Percentiles rank a stretch among this genome's conserved stretches.
These are phyloP conservation scores for Talaromyces stipitatus DNA, from an alignment of 495 filamentous ascomycete genomes.

Conservation along the genomic window DNA sequence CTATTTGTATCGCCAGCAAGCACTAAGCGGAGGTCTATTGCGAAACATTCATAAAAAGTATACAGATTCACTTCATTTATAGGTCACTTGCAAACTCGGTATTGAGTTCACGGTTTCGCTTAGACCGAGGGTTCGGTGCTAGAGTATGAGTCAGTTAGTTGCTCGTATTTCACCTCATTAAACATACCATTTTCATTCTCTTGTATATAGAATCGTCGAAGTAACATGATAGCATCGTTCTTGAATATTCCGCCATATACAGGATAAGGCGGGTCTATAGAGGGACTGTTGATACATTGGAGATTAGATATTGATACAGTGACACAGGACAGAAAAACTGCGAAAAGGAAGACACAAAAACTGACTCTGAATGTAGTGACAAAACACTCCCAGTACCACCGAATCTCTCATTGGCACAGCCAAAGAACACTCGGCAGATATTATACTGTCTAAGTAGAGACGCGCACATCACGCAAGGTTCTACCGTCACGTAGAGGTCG, in stretches of 20 bases:
- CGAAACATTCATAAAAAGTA: background rate
- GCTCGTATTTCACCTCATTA: background rate
- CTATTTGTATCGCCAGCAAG: background rate
- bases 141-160: constrained; percentile 1
- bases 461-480: constrained; percentile 98
- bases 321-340: background rate
- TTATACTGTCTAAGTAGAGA: constrained; percentile 79
- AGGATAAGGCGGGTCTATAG: constrained; percentile 64
- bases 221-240: constrained; percentile 81
- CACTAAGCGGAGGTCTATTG: background rate
- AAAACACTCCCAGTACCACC: constrained; percentile 92
- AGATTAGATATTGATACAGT: background rate
- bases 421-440: constrained; percentile 81
- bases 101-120: constrained; percentile 44
- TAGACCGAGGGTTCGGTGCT: constrained; percentile 57
- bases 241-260: constrained; percentile 76
- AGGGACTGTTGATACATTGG: constrained; percentile 28
- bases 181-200: constrained; percentile 76
- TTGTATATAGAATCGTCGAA: constrained; percentile 92
- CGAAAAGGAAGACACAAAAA: background rate
- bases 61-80: background rate
- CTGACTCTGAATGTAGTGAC: constrained; percentile 68
- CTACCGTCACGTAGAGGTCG: constrained; percentile 90
- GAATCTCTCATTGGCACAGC: constrained; percentile 93
- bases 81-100: constrained; percentile 12